phyloP scores from a whole-genome alignment of 2,329 filamentous ascomycete species.

The Helminthosporium solani region DNA sequence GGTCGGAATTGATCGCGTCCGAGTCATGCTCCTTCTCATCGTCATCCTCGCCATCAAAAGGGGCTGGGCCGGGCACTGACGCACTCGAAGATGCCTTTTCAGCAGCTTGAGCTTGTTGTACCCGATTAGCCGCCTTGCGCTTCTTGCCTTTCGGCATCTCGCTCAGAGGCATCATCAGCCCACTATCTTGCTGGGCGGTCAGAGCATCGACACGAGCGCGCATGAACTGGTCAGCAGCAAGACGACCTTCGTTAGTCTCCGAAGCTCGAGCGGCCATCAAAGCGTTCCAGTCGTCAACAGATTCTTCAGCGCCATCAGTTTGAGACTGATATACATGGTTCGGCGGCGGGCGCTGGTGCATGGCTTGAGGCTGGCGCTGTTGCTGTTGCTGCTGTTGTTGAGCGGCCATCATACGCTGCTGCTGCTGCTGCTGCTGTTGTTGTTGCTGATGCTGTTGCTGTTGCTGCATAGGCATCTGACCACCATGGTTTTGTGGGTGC shows the following conservation, averaged over 20 bases:
- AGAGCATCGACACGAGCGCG: conserved; percentile 66
- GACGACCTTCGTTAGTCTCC: conserved; percentile 49
- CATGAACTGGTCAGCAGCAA: conserved; percentile 67
- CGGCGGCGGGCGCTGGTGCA: conserved; percentile 45
- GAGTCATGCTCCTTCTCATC: conserved; percentile 61
- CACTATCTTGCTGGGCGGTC: conserved; percentile 70
- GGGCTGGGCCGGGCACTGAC: conserved; percentile 37
- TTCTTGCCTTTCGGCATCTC: conserved; percentile 52
- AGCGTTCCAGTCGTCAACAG: conserved; percentile 57
- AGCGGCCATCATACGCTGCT: conserved; percentile 26
- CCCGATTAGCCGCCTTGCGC: conserved; percentile 40
- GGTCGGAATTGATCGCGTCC: conserved; percentile 96
- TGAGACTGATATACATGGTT: conserved; percentile 55
- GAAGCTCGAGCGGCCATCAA: conserved; percentile 60
- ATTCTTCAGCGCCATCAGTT: conserved; percentile 72
- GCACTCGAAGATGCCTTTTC: conserved; percentile 24
- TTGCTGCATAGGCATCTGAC: conserved; percentile 28
- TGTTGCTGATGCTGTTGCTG: conserved; percentile 35
- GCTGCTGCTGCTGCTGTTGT: conserved; percentile 23
- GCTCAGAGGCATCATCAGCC: conserved; percentile 71
- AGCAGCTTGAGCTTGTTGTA: conserved; percentile 57
- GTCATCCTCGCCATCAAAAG: conserved; percentile 59
- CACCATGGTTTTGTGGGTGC: conserved; percentile 25
- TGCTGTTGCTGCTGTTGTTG: conserved; percentile 28
- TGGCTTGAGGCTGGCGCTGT: conserved; percentile 40